Evolutionary conservation across 371 early-diverging fungal species (phyloP), one percentile per base, ranked within the genome.

Genomic region (Actinomortierella ambigua): DNA sequence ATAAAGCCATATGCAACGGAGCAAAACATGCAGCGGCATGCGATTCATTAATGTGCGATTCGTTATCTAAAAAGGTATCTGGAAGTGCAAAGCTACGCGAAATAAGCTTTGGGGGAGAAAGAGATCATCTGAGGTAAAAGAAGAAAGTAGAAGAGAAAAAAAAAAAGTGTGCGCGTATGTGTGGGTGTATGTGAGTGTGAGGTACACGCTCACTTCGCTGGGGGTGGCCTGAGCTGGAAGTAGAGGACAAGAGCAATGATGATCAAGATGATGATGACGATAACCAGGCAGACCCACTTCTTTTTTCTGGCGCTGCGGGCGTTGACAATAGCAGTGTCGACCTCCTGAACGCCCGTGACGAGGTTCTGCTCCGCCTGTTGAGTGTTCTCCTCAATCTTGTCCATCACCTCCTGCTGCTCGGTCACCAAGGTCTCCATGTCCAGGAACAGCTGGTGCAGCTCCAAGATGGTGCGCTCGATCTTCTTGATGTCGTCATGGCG

Each of bases 381-480:
- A 0, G 89, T 87, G 67, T 90, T 78, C 8, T 75, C 65, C 65
- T 93, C 94, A 23, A 95, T 88, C 51, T 89, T 82, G 49, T 88
- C 85, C 23, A 95, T 53, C 13, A 85, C 63, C 49, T 89, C 88
- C 24, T 89, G 94, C 69, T 95, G 95, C 15, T 88, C 84, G 42
- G 89, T 88, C 8, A 95, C 92, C 64, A 94, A 77, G 60, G 93
- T 92, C 53, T 93, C 87, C 94, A 95, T 93, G 71, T 95, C 95
- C 55, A 90, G 83, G 68, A 94, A 95, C 52, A 95, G 78, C 78
- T 93, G 90, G 68, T 93, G 93, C 50, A 95, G 73, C 84, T 95
- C 96, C 89, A 93, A 65, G 59, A 94, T 91, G 7, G 89, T 88
- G 69, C 88, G 86, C 71, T 94, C 95, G 63, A 96, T 95, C 69